A percentile compares a stretch with the other conserved stretches of the same genome.
Conservation (phyloP, 75 land plant species). For the Selaginella moellendorffii region DNA sequence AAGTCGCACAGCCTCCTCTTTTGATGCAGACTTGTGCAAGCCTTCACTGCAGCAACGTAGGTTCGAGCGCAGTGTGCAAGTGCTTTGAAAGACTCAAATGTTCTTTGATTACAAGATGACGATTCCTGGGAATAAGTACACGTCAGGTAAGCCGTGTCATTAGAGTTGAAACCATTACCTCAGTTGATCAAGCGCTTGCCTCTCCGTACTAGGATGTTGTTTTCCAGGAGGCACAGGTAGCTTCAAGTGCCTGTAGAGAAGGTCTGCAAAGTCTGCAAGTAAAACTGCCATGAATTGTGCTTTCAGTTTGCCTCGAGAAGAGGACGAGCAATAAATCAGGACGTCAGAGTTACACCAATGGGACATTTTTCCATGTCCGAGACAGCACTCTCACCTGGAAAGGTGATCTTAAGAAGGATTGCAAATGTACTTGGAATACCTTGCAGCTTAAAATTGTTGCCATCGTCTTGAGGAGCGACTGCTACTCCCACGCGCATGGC, state of each 20-base stretch:
- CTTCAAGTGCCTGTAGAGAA: constrained; percentile 72
- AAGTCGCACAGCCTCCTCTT: neutral
- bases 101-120: no score
- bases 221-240: constrained; percentile 77
- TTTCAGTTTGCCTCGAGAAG: constrained; percentile 49
- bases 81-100: no score
- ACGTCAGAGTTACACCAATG: constrained; percentile 75
- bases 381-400: constrained; percentile 66
- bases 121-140: no score
- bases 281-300: constrained; percentile 70
- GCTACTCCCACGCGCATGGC: no score
- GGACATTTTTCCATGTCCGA: constrained; percentile 82
- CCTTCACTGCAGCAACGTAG: constrained; percentile 1
- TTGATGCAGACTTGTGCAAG: neutral
- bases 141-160: no score
- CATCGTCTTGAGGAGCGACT: no score
- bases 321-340: constrained; percentile 46
- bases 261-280: constrained; percentile 83
- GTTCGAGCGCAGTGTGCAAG: no score
- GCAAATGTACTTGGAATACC: no score
- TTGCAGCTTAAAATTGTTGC: no score
- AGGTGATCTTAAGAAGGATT: no score
- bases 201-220: constrained; percentile 92
- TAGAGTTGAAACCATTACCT: no score
- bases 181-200: no score